Evolutionary conservation across 306 rosid genomes (phyloP), one percentile per base, ranked within the genome.

Genomic region (Erythrophleum fordii): DNA sequence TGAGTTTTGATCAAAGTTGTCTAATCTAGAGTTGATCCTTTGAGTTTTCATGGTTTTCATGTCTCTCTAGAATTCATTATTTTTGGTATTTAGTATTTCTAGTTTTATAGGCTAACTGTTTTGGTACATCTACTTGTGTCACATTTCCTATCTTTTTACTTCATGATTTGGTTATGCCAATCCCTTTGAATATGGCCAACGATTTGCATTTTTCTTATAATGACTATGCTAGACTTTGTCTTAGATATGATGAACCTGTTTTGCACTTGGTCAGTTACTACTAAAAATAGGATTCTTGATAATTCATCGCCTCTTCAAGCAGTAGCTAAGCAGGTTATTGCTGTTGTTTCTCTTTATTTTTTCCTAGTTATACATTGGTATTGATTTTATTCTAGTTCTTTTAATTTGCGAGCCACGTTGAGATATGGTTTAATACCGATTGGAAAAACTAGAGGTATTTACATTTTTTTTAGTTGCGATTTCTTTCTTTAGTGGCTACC

Each of bases 111-210:
- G 61, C 99, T 92, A 79, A 84, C 97, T 90, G 11, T 89, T 96
- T 96, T 80, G 99, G 99, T 85, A 93, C 99, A 44, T 98, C 99
- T 86, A n/a, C n/a, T n/a, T n/a, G n/a, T n/a, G n/a, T n/a, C n/a
- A n/a, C n/a, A n/a, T n/a, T n/a, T n/a, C n/a, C n/a, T n/a, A n/a
- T n/a, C n/a, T n/a, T n/a, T n/a, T n/a, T n/a, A n/a, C n/a, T n/a
- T n/a, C n/a, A n/a, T n/a, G n/a, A n/a, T n/a, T n/a, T n/a, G n/a
- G n/a, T n/a, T n/a, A n/a, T n/a, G n/a, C n/a, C n/a, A n/a, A n/a
- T n/a, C n/a, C 99, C 99, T 96, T 96, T 83, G 92, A 85, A 87
- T 86, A 86, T 96, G 83, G 91, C 97, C 44, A 88, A 89, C 85
- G 83, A 93, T 9, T 78, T 92, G 78, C 98, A 87, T 80, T 88